Evolutionary conservation across 495 filamentous ascomycete genomes (phyloP), one percentile per base, ranked within the genome.

Genomic region (Friedmanniomyces simplex): DNA sequence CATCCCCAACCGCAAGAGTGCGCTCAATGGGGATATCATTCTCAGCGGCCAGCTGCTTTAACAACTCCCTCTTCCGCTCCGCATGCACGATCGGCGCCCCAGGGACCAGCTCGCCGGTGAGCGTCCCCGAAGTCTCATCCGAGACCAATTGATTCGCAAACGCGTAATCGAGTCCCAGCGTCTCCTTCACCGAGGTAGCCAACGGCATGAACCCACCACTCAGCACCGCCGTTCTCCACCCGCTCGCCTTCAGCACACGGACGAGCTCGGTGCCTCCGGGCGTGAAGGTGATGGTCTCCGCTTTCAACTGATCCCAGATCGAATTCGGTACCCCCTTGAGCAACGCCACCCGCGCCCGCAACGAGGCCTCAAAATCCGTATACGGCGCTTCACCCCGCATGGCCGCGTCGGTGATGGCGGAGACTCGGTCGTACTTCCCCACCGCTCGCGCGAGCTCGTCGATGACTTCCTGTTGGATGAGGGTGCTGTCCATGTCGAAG

Each of bases 401-500:
- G 28, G 93, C 91, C 18, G 88, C 83, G 47, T 82, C 83, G 3
- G 93, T 98, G 67, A 98, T 96, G 59, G 82, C 82, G 22, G 82
- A 78, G 61, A 89, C 85, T 61, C 82, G 59, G 53, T 79, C 77
- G 62, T 83, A 84, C 12, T 91, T 78, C 45, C 87, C 87, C 52
- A 93, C 82, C 30, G 83, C 82, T 34, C 82, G 81, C 21, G 93
- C 93, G 54, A 98, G 84, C 65, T 96, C 83, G 64, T 98, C 93
- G 65, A 98, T 95, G 22, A 95, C 88, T 74, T 98, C 93, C 67
- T 98, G 89, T 56, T 91, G 81, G 63, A 98, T 96, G 55, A 98
- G 77, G 0, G 93, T 98, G 58, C 85, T 89, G 70, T 98, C 93
- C 93, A 98, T 98, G 67, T 98, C 93, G 63, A 98, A 98, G 25